phyloP scores from a whole-genome alignment of 345 rosid species.

The Nephelium lappaceum region DNA sequence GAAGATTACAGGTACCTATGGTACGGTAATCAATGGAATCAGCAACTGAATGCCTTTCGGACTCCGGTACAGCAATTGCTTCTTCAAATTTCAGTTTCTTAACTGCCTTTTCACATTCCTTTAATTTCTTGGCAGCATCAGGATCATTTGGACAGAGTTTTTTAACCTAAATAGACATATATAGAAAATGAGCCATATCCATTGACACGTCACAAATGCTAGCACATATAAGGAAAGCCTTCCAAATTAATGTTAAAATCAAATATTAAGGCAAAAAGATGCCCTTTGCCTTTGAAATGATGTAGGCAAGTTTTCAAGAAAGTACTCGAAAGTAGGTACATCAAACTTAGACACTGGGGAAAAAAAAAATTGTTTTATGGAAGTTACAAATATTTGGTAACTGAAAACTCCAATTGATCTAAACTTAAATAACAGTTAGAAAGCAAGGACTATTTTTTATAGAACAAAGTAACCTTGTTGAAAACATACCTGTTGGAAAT shows the following conservation, averaged over 20 bases:
- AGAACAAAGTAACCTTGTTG: not conserved
- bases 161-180: slow-evolving; percentile 62
- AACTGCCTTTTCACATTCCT: slow-evolving; percentile 94
- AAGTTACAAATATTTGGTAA: not conserved
- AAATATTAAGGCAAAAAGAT: not conserved
- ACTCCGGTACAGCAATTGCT: slow-evolving; percentile 81
- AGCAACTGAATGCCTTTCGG: slow-evolving; percentile 76
- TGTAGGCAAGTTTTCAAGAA: not conserved
- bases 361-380: not conserved
- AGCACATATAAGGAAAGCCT: not conserved
- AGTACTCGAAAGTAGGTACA: not conserved
- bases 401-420: not conserved
- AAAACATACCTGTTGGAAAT: slow-evolving; percentile 84
- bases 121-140: slow-evolving; percentile 86
- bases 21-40: slow-evolving; percentile 82
- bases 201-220: not conserved
- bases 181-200: slow-evolving; percentile 13
- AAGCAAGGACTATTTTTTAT: not conserved
- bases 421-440: not conserved
- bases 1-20: slow-evolving; percentile 56
- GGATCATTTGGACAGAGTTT: slow-evolving; percentile 90
- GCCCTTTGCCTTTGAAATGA: not conserved
- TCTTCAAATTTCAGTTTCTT: slow-evolving; percentile 95
- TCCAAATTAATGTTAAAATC: slow-evolving; percentile 1
- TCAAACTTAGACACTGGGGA: not conserved